phyloP scores from a whole-genome alignment of 2,329 filamentous ascomycete genomes.

The Sarocladiaceae sp. region DNA sequence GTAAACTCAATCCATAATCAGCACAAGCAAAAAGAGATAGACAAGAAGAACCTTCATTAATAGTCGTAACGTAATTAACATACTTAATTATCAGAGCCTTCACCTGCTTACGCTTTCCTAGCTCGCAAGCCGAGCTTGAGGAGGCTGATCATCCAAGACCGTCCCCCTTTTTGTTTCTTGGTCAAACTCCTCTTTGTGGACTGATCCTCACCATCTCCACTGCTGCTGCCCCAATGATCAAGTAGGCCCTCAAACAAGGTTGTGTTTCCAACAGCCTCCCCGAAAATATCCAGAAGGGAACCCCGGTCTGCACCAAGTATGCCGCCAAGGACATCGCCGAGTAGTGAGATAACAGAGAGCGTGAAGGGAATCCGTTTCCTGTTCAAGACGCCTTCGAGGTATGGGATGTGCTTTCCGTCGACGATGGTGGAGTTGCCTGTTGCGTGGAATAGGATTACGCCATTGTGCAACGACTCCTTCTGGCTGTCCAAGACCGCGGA shows the following conservation, averaged over 20 bases:
- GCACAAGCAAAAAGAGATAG: too few relatives aligned
- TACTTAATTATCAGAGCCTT: too few relatives aligned
- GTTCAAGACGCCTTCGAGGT: constrained; percentile 37
- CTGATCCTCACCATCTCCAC: too few relatives aligned
- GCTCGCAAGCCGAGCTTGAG: too few relatives aligned
- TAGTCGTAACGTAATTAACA: too few relatives aligned
- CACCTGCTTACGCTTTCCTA: too few relatives aligned
- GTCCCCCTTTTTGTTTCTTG: too few relatives aligned
- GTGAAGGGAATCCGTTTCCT: constrained; percentile 27
- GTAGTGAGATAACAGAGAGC: constrained; percentile 31
- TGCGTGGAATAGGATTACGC: constrained; percentile 34
- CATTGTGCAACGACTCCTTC: constrained; percentile 26
- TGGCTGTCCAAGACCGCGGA: constrained; percentile 32
- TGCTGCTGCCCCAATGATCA: constrained; percentile 29
- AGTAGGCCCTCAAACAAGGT: constrained; percentile 31
- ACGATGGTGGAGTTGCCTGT: constrained; percentile 34
- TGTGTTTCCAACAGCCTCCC: constrained; percentile 31
- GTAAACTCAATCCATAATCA: too few relatives aligned
- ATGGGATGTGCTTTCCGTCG: constrained; percentile 36
- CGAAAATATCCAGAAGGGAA: constrained; percentile 27
- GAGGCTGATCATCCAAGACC: too few relatives aligned
- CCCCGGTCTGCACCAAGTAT: constrained; percentile 22
- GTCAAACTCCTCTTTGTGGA: too few relatives aligned
- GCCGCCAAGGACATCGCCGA: constrained; percentile 30
- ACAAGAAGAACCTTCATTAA: too few relatives aligned